These are phyloP conservation scores for Syzygium grande DNA, from an alignment of 345 rosid species.

Conservation along the genomic window DNA sequence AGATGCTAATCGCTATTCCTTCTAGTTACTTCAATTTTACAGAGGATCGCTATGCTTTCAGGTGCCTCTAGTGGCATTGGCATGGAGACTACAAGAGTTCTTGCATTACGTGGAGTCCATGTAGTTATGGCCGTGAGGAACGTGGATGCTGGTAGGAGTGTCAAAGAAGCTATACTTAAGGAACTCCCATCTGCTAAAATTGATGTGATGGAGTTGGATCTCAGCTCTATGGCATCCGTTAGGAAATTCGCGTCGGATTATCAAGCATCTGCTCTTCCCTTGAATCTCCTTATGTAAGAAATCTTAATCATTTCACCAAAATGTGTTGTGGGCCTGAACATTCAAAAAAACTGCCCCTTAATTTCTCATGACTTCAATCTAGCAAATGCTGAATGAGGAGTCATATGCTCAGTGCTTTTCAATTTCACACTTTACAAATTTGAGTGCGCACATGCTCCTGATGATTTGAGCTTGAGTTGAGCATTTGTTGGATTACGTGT, in stretches of 20 bases:
- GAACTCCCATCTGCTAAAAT: slow-evolving; percentile 3
- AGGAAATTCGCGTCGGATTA: slow-evolving; percentile 23
- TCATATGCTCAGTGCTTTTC: neutral
- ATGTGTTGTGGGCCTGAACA: neutral
- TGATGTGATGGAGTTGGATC: slow-evolving; percentile 31
- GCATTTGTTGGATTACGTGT: neutral
- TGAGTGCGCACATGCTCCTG: neutral
- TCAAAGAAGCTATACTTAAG: slow-evolving; percentile 17
- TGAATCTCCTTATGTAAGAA: slow-evolving; percentile 36
- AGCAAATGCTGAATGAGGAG: neutral
- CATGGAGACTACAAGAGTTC: slow-evolving; percentile 26
- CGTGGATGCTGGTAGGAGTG: slow-evolving; percentile 17
- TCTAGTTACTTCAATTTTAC: neutral
- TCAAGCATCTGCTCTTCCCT: slow-evolving; percentile 18
- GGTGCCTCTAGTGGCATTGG: slow-evolving; percentile 40
- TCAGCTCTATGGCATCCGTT: slow-evolving; percentile 30
- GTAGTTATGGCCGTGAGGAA: slow-evolving; percentile 18
- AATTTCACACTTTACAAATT: neutral
- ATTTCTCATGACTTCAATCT: neutral
- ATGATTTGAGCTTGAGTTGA: neutral
- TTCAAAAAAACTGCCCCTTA: neutral
- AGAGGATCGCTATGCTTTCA: neutral
- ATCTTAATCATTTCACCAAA: neutral
- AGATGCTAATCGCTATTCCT: neutral
- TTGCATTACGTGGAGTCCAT: slow-evolving; percentile 12